Evolutionary conservation across 2,329 filamentous ascomycete genomes (phyloP).

Genomic region (Hymenoscyphus salicellus): DNA sequence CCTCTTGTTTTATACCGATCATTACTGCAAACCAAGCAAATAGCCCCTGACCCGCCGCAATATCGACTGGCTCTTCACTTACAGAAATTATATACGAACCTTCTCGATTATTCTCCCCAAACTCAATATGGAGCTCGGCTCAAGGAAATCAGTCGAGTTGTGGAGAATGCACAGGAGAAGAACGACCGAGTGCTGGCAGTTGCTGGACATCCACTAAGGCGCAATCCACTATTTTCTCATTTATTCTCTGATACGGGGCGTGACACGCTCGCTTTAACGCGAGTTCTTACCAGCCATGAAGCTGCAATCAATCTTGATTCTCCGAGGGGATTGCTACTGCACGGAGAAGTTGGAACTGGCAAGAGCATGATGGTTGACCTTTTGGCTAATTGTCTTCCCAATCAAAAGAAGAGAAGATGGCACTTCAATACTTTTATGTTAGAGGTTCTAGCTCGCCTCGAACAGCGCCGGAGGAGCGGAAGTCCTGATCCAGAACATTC

Average conservation of each 20-base stretch:
- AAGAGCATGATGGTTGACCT: constrained; percentile 84
- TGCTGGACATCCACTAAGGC: constrained; percentile 53
- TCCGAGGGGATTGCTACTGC: constrained; percentile 71
- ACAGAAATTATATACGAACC: constrained; percentile 69
- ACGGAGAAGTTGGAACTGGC: constrained; percentile 78
- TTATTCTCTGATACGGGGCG: constrained; percentile 56
- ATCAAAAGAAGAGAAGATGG: constrained; percentile 68
- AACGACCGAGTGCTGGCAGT: constrained; percentile 44
- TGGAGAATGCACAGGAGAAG: constrained; percentile 34
- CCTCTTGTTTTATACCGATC: constrained; percentile 74
- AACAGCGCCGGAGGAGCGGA: constrained; percentile 42
- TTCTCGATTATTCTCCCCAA: constrained; percentile 76
- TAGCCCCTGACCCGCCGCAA: constrained; percentile 67
- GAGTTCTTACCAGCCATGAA: constrained; percentile 67
- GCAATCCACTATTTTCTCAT: constrained; percentile 57
- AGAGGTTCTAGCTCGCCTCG: constrained; percentile 69
- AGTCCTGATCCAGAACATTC: constrained; percentile 56
- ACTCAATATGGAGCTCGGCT: constrained; percentile 66
- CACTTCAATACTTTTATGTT: constrained; percentile 89
- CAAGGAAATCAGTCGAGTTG: constrained; percentile 53
- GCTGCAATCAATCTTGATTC: constrained; percentile 69
- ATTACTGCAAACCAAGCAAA: constrained; percentile 56
- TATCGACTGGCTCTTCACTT: constrained; percentile 72
- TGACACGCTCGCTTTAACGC: constrained; percentile 63
- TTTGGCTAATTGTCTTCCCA: constrained; percentile 74